These are phyloP conservation scores for Trichophyton simii DNA, from an alignment of 2,329 filamentous ascomycete genomes.

Conservation along the genomic window DNA sequence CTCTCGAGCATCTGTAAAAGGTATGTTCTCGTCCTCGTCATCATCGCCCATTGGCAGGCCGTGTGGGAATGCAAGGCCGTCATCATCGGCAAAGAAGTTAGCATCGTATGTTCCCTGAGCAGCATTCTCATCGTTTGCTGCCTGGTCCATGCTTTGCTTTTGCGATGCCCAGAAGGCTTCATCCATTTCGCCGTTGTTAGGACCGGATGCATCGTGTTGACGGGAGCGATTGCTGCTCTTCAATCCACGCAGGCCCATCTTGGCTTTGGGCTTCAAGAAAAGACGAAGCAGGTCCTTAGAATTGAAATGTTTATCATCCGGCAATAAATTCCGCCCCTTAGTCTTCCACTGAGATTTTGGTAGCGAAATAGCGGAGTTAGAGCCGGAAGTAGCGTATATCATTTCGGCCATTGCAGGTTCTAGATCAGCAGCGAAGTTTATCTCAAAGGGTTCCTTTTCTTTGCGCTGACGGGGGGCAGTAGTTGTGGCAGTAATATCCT, in stretches of 20 bases:
- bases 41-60: constrained; percentile 33
- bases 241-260: constrained; percentile 54
- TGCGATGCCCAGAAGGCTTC: constrained; percentile 84
- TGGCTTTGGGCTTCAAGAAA: constrained; percentile 89
- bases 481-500: constrained; percentile 53
- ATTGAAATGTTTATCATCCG: constrained; percentile 97
- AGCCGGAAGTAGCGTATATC: constrained; percentile 69
- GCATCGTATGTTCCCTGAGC: constrained; percentile 77
- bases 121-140: constrained; percentile 41
- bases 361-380: constrained; percentile 68
- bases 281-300: constrained; percentile 78
- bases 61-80: constrained; percentile 36
- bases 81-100: constrained; percentile 82
- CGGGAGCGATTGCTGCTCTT: constrained; percentile 22
- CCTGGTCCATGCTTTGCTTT: constrained; percentile 42
- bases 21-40: constrained; percentile 36
- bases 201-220: constrained; percentile 40
- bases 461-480: constrained; percentile 54
- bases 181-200: constrained; percentile 68
- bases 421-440: constrained; percentile 72
- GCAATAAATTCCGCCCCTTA: constrained; percentile 81
- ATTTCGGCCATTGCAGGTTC: constrained; percentile 57
- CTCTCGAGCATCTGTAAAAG: constrained; percentile 39
- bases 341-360: constrained; percentile 94
- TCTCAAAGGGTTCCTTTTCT: constrained; percentile 92